phyloP scores from a whole-genome alignment of 2,329 filamentous ascomycete genomes.

The Cladosporium sp. region DNA sequence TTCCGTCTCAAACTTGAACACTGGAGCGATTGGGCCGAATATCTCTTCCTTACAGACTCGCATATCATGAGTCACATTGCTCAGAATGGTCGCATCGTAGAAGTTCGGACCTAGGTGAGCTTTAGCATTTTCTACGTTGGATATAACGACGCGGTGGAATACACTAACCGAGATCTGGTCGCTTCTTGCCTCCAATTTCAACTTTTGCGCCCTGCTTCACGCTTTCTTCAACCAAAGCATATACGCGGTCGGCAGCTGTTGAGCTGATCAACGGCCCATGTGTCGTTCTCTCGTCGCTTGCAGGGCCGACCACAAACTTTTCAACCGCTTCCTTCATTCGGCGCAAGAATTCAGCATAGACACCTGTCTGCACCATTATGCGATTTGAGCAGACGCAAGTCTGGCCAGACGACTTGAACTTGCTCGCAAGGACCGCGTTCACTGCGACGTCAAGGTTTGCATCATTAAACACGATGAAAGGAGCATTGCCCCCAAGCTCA shows the following conservation, averaged over 20 bases:
- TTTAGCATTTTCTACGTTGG: too few species aligned
- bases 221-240: background rate
- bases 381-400: constrained; percentile 18
- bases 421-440: constrained; percentile 18
- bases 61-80: constrained; percentile 20
- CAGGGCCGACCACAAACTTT: constrained; percentile 65
- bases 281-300: constrained; percentile 33
- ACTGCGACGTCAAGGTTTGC: constrained; percentile 24
- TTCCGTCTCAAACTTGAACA: constrained; percentile 25
- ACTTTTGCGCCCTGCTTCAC: background rate
- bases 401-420: constrained; percentile 24
- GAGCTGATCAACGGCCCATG: constrained; percentile 7
- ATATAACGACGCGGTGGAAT: background rate
- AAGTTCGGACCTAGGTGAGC: constrained; percentile 14
- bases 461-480: constrained; percentile 27
- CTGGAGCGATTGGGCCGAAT: constrained; percentile 22
- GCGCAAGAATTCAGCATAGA: background rate
- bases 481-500: constrained; percentile 27
- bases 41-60: constrained; percentile 23
- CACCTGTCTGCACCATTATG: background rate
- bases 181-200: background rate
- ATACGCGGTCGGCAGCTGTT: background rate
- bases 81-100: constrained; percentile 23
- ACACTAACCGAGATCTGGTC: background rate
- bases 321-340: constrained; percentile 45